Conservation (phyloP, 2,329 filamentous ascomycete species). For the Stachybotrys echinatus region DNA sequence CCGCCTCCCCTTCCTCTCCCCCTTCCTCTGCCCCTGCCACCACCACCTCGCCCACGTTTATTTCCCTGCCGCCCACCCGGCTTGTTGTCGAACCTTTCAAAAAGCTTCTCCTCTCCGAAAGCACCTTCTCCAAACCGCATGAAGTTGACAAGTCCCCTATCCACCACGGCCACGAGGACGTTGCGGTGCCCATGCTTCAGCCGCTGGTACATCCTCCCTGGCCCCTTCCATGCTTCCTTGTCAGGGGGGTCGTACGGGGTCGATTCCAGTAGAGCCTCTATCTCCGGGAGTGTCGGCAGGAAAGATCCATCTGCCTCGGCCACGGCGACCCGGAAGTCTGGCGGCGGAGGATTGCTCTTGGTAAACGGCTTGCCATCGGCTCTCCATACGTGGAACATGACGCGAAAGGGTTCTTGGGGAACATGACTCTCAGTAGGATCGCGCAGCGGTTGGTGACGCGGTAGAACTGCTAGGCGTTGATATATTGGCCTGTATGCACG, state of each 20-base stretch:
- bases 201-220: slow-evolving; percentile 62
- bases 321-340: slow-evolving; percentile 82
- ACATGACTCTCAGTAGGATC: slow-evolving; percentile 17
- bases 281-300: slow-evolving; percentile 68
- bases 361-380: slow-evolving; percentile 55
- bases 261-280: slow-evolving; percentile 66
- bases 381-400: slow-evolving; percentile 83
- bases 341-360: slow-evolving; percentile 71
- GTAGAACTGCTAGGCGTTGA: slow-evolving; percentile 67
- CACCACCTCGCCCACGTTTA: slow-evolving; percentile 36
- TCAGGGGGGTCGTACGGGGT: slow-evolving; percentile 63
- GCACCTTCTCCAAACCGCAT: slow-evolving; percentile 73
- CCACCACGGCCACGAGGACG: slow-evolving; percentile 81
- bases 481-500: slow-evolving; percentile 69
- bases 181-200: slow-evolving; percentile 81
- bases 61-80: slow-evolving; percentile 29
- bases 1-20: slow-evolving; percentile 13
- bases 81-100: slow-evolving; percentile 47
- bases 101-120: slow-evolving; percentile 72
- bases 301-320: slow-evolving; percentile 67
- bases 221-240: slow-evolving; percentile 24
- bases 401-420: slow-evolving; percentile 54
- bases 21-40: slow-evolving; percentile 31
- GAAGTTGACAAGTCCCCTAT: slow-evolving; percentile 86
- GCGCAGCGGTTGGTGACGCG: slow-evolving; percentile 56